Percentiles rank a stretch among this genome's conserved stretches.
These are phyloP conservation scores for Striga hermonthica DNA, from an alignment of 305 asterid species.

Conservation along the genomic window DNA sequence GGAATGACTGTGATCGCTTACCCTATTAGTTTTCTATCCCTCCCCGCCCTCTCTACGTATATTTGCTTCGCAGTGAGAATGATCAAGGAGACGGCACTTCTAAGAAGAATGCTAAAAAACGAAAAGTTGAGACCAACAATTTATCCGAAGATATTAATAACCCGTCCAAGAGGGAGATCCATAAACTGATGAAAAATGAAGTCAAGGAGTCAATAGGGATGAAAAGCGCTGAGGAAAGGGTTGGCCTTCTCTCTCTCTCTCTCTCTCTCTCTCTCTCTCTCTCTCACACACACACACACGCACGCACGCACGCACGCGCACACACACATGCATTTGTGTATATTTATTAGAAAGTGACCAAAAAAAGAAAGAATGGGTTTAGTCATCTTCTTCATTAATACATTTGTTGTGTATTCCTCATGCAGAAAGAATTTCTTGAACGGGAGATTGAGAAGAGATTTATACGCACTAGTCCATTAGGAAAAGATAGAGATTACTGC, in stretches of 20 bases:
- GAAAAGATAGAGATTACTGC: conserved; percentile 70
- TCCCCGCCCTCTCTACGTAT: neutral
- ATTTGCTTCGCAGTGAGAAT: conserved; percentile 47
- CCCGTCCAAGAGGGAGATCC: conserved; percentile 68
- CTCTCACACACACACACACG: neutral
- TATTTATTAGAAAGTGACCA: conserved; percentile 9
- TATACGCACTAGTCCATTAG: conserved; percentile 66
- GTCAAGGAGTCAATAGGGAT: conserved; percentile 70
- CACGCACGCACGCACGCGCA: neutral
- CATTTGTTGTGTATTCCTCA: conserved; percentile 20
- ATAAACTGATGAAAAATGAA: conserved; percentile 75
- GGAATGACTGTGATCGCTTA: conserved; percentile 14
- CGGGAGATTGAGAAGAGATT: conserved; percentile 89
- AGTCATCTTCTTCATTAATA: conserved; percentile 23
- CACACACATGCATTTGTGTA: neutral
- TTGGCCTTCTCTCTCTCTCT: conserved; percentile 39
- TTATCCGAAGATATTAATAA: conserved; percentile 41
- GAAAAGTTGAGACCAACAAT: conserved; percentile 43
- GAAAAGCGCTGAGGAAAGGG: conserved; percentile 83
- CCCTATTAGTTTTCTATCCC: too few species aligned
- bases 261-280: conserved; percentile 32
- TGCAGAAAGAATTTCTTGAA: conserved; percentile 91
- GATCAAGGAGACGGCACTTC: conserved; percentile 42
- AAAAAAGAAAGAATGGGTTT: neutral
- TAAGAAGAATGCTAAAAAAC: conserved; percentile 54